Percentiles rank a stretch among this genome's conserved stretches.
These are phyloP conservation scores for Eudorina sp. DNA, from an alignment of 139 green algal genomes.

Conservation along the genomic window DNA sequence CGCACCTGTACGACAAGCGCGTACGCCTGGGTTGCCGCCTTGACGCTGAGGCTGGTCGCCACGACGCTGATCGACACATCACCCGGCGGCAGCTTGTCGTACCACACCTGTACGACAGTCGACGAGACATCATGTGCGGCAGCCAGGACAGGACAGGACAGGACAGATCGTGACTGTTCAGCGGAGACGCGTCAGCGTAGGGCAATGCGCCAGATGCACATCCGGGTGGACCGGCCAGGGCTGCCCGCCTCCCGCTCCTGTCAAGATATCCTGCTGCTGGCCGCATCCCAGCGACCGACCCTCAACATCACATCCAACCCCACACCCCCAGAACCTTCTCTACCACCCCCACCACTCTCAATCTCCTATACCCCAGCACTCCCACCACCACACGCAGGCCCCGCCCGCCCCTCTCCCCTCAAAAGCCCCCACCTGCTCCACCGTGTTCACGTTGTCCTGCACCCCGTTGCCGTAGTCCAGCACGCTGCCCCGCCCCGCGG, in stretches of 20 bases:
- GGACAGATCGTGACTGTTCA: no score
- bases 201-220: no score
- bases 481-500: conserved; percentile 71
- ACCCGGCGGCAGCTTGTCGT: conserved; percentile 68
- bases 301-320: no score
- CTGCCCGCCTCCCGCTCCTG: no score
- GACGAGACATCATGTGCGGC: neutral
- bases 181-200: no score
- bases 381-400: neutral
- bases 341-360: no score
- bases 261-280: no score
- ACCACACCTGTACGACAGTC: conserved; percentile 55
- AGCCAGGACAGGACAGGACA: no score
- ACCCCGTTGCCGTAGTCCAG: conserved; percentile 77
- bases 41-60: conserved; percentile 31
- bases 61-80: conserved; percentile 63
- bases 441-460: conserved; percentile 85
- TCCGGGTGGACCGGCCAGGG: no score
- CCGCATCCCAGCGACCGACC: no score
- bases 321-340: no score
- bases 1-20: conserved; percentile 53
- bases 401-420: neutral
- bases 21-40: conserved; percentile 72
- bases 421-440: conserved; percentile 77
- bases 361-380: neutral